phyloP scores from a whole-genome alignment of 108 stramenopile genomes.

The Thalassiosira profunda region DNA sequence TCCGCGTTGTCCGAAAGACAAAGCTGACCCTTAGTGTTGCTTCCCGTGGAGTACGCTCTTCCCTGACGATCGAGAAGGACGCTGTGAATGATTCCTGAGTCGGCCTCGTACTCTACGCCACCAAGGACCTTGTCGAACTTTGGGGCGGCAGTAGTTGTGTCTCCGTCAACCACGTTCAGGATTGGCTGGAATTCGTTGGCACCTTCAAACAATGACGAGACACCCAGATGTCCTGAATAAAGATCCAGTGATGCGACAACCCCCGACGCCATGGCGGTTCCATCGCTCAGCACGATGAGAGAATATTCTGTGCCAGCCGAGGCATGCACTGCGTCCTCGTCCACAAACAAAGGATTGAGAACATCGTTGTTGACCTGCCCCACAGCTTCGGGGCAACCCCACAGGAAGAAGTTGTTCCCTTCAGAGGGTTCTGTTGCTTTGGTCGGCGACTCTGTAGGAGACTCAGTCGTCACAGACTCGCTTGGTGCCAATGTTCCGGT shows the following conservation, averaged over 20 bases:
- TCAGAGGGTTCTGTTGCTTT: background rate
- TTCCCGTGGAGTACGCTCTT: constrained; percentile 21
- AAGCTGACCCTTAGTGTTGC: constrained; percentile 27
- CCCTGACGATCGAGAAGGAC: constrained; percentile 35
- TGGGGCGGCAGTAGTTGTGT: constrained; percentile 4
- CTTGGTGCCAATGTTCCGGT: constrained; percentile 9
- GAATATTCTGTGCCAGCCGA: constrained; percentile 41
- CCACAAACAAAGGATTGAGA: background rate
- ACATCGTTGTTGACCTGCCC: constrained; percentile 20
- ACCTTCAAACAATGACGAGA: constrained; percentile 5
- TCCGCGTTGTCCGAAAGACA: constrained; percentile 21
- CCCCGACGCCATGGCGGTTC: constrained; percentile 24
- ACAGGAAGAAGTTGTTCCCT: constrained; percentile 25
- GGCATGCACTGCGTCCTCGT: background rate
- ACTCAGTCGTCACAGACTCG: background rate
- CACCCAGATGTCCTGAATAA: constrained; percentile 40
- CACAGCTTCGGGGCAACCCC: constrained; percentile 31
- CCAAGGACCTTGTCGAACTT: constrained; percentile 22
- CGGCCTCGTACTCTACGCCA: constrained; percentile 14
- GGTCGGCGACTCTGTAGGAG: constrained; percentile 8
- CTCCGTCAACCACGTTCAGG: constrained; percentile 1
- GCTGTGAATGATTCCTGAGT: constrained; percentile 27
- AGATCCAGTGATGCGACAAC: constrained; percentile 17
- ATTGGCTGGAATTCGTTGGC: constrained; percentile 10
- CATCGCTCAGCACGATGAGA: constrained; percentile 18